Evolutionary conservation across 2,329 filamentous ascomycete genomes (phyloP), one percentile per base, ranked within the genome.

Genomic region (Orbilia quercus): DNA sequence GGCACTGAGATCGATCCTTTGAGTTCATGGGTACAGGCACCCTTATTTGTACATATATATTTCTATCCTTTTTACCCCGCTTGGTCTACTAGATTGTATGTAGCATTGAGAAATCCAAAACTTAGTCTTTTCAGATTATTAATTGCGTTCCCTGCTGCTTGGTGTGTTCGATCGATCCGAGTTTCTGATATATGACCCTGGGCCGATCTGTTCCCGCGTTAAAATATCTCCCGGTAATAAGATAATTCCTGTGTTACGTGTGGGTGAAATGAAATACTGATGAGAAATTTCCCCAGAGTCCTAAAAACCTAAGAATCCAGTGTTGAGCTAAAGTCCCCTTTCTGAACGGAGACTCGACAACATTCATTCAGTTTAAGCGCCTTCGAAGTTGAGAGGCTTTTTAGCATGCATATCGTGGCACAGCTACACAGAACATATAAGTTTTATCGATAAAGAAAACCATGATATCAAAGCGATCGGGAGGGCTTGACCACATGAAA

Each of bases 371-470:
- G n/a, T n/a, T n/a, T n/a, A n/a, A n/a, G n/a, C n/a, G n/a, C n/a
- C n/a, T n/a, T n/a, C n/a, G n/a, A n/a, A n/a, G n/a, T n/a, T n/a
- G n/a, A n/a, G n/a, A n/a, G n/a, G n/a, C n/a, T n/a, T n/a, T n/a
- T n/a, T n/a, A n/a, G n/a, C n/a, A n/a, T n/a, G n/a, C n/a, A n/a
- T n/a, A n/a, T n/a, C n/a, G n/a, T n/a, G n/a, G n/a, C n/a, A n/a
- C n/a, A n/a, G n/a, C n/a, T n/a, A n/a, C 28, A 31, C 28, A 9
- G 28, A 4, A 31, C 28, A 48, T 40, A 58, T 44, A 31, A 20
- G 31, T 60, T 62, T 48, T 48, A 31, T 23, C 22, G 51, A 62
- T 62, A 45, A 55, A 38, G 25, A 51, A 28, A 7, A 38, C 40
- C 22, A 4, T 7, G 57, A 40, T 63, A 34, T 28, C 12, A 18